Evolutionary conservation across 2,329 filamentous ascomycete species (phyloP), one percentile per base, ranked within the genome.

Genomic region (Ustulina deusta): DNA sequence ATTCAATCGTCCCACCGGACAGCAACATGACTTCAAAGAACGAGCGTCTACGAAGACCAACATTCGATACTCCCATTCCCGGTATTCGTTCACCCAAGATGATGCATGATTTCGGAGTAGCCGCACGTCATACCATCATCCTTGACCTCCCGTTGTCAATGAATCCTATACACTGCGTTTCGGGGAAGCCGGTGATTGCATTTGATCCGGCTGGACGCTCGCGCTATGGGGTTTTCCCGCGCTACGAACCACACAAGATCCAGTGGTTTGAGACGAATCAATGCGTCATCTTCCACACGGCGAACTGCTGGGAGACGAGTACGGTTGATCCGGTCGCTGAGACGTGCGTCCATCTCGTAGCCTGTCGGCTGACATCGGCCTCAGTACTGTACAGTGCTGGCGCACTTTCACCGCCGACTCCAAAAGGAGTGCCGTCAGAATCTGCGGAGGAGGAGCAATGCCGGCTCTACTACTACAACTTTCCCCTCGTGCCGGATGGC

Each of bases 61-160:
- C 65, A 13, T 79, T 91, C 63, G 87, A 88, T 69, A 79, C 82
- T 6, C 81, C 88, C 0, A 83, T 93, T 0, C 85, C 89, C 0
- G 89, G 90, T 0, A 82, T 92, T 29, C 81, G 81, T 3, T 86
- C 86, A 1, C 87, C 89, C 1, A 91, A 90, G 75, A 90, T 93
- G 85, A 93, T 93, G 89, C 91, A 93, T 74, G 90, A 93, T 75
- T 93, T 92, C 77, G 90, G 90, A 15, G 90, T 90, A 1, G 91
- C 90, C 1, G 82, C 79, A 5, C 77, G 75, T 5, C 84, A 91
- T 72, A 91, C 90, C 0, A 79, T 92, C 42, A 91, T 93, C 63
- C 84, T 93, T 79, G 90, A 93, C 73, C 81, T 92, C 10, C 91
- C 91, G 0, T 80, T 93, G 0, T 87, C 86, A 0, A 80, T 93